Evolutionary conservation across 2,329 filamentous ascomycete species (phyloP), one percentile per base, ranked within the genome.

Genomic region (Xylariaceae sp.): DNA sequence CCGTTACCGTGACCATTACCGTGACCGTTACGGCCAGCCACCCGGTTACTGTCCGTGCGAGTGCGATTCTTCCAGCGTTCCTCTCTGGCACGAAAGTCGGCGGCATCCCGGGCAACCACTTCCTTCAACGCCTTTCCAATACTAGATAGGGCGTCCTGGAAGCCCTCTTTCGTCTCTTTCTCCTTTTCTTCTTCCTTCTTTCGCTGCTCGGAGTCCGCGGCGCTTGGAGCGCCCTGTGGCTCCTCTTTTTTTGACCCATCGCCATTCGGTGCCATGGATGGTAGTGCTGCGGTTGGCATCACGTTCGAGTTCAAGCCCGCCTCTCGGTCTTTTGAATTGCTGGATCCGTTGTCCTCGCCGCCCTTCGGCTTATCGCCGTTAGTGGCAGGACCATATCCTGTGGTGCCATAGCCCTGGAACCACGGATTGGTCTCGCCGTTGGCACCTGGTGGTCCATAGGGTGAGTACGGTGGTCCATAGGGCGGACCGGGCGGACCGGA

Each of bases 221-320:
- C 56, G 58, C 52, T 51, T 56, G 64, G 61, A 64, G 58, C 59
- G 43, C 53, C 61, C 27, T 12, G 26, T 30, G 42, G 31, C 42
- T 29, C 6, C 7, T 27, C n/a, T 8, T 4, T 2, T 19, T 8
- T 9, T 42, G 40, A 45, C 19, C 19, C 19, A 19, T 19, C 19
- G 19, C 44, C 53, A 12, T 48, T 35, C 0, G 53, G 47, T 9
- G 54, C 45, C 6, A 47, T 52, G 43, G 52, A 40, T 40, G 63
- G 61, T n/a, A 60, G 51, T 11, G 54, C 48, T 26, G 52, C 50
- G 34, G 50, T 44, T 8, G 64, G 64, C 12, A 60, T 49, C 19
- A 65, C 58, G 30, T 67, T 67, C 8, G 64, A 65, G 47, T 59
- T 45, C 52, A 61, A 59, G 12, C 51, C 56, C 26, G 50, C 61